These are phyloP conservation scores for Eimeria acervulina DNA, from an alignment of 169 alveolate genomes.

Conservation along the genomic window DNA sequence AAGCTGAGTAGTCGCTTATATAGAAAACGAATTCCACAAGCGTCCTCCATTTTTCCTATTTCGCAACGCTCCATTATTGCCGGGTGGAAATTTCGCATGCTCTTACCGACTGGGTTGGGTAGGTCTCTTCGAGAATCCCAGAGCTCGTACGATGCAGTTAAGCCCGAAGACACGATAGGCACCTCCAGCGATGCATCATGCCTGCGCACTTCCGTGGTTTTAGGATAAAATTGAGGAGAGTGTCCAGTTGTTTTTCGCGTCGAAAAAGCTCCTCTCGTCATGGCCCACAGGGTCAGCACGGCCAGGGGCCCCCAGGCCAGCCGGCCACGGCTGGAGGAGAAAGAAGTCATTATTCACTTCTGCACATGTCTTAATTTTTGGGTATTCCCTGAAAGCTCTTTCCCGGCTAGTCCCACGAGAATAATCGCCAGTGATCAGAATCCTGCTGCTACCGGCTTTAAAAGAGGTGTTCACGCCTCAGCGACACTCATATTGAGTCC, in stretches of 20 bases:
- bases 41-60: not conserved
- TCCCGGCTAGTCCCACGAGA: not conserved
- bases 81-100: not conserved
- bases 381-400: not conserved
- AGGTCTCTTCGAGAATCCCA: not conserved
- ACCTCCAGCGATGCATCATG: not conserved
- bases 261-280: constrained; percentile 14
- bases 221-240: not conserved
- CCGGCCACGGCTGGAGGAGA: constrained; percentile 56
- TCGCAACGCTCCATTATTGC: not conserved
- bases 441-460: not conserved
- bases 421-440: not conserved
- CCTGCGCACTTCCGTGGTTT: not conserved
- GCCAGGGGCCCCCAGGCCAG: constrained; percentile 34
- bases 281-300: constrained; percentile 39
- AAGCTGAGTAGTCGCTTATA: not conserved
- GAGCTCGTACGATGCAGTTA: not conserved
- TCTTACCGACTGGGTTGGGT: constrained; percentile 7
- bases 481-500: not conserved
- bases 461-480: not conserved
- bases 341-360: constrained; percentile 1
- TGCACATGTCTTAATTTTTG: not conserved
- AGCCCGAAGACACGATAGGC: not conserved
- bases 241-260: not conserved
- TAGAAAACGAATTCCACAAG: no score